These are phyloP conservation scores for Suillus hirtellus DNA, from an alignment of 768 basidiomycete genomes.

Conservation along the genomic window DNA sequence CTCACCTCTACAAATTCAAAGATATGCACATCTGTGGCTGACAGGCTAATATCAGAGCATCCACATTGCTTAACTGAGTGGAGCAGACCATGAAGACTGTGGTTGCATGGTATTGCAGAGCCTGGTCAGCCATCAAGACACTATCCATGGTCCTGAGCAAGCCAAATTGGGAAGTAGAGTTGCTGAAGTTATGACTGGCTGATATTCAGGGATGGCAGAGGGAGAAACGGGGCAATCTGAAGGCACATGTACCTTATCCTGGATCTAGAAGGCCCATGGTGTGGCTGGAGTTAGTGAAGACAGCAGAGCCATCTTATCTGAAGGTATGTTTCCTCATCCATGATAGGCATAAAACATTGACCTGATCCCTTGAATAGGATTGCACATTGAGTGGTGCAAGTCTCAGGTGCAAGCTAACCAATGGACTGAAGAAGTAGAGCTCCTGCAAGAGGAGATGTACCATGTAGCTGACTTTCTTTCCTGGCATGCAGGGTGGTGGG, in stretches of 20 bases:
- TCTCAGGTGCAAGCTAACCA: constrained; percentile 7
- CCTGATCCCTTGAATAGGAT: neutral
- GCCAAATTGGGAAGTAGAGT: neutral
- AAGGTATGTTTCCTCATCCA: neutral
- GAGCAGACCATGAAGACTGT: neutral
- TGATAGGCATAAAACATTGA: neutral
- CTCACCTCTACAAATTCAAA: neutral
- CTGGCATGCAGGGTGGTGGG: constrained; percentile 6
- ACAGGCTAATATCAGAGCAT: neutral
- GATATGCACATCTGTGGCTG: neutral
- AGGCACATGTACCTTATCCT: neutral
- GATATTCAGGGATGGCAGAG: neutral
- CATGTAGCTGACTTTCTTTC: neutral
- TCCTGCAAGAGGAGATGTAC: constrained; percentile 10
- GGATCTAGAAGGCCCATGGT: neutral
- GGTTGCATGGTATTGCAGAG: neutral
- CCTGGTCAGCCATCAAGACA: neutral
- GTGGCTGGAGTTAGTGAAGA: neutral
- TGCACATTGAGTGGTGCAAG: constrained; percentile 13
- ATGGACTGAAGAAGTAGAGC: constrained; percentile 9
- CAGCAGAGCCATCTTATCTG: neutral
- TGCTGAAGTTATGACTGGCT: neutral
- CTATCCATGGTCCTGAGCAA: neutral
- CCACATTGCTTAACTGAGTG: neutral
- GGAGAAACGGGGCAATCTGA: neutral